Evolutionary conservation across 345 rosid genomes (phyloP).

Genomic region (Citrus glauca): DNA sequence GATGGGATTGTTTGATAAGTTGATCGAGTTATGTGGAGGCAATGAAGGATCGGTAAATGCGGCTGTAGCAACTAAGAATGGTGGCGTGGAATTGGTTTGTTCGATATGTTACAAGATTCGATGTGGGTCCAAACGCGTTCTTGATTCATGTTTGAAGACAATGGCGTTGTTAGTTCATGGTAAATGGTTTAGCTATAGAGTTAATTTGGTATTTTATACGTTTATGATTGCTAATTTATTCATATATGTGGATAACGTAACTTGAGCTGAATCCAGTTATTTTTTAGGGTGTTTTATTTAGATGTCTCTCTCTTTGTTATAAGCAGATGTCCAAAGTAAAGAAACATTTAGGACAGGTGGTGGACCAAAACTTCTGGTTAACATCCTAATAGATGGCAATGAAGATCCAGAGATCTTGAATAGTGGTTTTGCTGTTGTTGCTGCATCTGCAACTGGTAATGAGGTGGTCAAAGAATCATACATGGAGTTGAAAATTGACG

Average conservation of each 20-base stretch:
- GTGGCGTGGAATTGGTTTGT: slow-evolving; percentile 63
- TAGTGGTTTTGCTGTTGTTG: slow-evolving; percentile 62
- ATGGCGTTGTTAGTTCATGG: slow-evolving; percentile 61
- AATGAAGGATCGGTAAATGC: slow-evolving; percentile 48
- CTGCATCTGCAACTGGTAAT: slow-evolving; percentile 77
- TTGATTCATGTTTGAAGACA: slow-evolving; percentile 55
- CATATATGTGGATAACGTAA: not conserved
- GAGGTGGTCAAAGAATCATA: slow-evolving; percentile 77
- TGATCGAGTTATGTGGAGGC: slow-evolving; percentile 36
- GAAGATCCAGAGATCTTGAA: slow-evolving; percentile 45
- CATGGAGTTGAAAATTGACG: slow-evolving; percentile 80
- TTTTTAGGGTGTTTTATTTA: slow-evolving; percentile 4
- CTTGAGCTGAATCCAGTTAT: not conserved
- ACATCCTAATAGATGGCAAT: slow-evolving; percentile 41
- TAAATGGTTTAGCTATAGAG: slow-evolving; percentile 12
- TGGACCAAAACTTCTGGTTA: slow-evolving; percentile 58
- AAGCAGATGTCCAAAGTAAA: slow-evolving; percentile 64
- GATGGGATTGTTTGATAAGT: slow-evolving; percentile 38
- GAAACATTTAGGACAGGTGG: slow-evolving; percentile 51
- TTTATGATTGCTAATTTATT: not conserved
- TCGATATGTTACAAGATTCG: slow-evolving; percentile 56
- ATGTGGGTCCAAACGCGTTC: slow-evolving; percentile 15
- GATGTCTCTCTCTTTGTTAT: not conserved
- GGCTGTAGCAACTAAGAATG: slow-evolving; percentile 61
- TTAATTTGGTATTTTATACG: not conserved